Conservation (phyloP, 2,329 filamentous ascomycete genomes). For the Microdochium trichocladiopsis region DNA sequence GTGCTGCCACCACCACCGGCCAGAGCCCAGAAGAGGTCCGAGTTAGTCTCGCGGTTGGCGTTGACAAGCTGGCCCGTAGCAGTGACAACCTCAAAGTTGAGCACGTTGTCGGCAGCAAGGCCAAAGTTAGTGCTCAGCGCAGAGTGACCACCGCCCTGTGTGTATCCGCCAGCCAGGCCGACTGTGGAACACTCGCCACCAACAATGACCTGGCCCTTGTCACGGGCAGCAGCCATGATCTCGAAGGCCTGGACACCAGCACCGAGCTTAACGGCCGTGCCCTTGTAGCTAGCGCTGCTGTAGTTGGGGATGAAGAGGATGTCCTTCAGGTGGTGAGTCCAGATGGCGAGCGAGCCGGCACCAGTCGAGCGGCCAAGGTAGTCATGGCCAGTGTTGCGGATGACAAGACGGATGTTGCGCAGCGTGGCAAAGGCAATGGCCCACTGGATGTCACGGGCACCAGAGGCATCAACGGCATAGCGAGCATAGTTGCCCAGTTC, state of each 20-base stretch:
- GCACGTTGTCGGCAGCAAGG: slow-evolving; percentile 50
- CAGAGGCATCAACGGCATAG: slow-evolving; percentile 28
- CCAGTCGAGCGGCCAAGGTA: slow-evolving; percentile 39
- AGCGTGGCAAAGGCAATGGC: slow-evolving; percentile 25
- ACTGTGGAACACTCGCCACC: slow-evolving; percentile 45
- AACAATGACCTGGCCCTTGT: slow-evolving; percentile 32
- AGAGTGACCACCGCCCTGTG: slow-evolving; percentile 53
- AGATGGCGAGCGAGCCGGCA: slow-evolving; percentile 32
- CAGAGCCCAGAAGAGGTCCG: slow-evolving; percentile 58
- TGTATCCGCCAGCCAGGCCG: slow-evolving; percentile 52
- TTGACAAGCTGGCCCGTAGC: slow-evolving; percentile 38
- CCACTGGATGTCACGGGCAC: slow-evolving; percentile 17
- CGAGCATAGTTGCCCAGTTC: slow-evolving; percentile 34
- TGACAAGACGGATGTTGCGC: slow-evolving; percentile 31
- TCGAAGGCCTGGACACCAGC: slow-evolving; percentile 46
- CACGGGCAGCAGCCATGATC: slow-evolving; percentile 27
- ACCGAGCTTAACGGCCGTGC: slow-evolving; percentile 44
- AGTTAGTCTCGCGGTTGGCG: slow-evolving; percentile 37
- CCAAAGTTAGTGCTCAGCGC: slow-evolving; percentile 46
- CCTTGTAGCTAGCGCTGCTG: slow-evolving; percentile 32
- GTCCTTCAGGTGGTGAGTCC: slow-evolving; percentile 33
- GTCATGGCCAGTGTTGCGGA: slow-evolving; percentile 38
- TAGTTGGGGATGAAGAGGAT: slow-evolving; percentile 26
- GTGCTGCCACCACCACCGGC: slow-evolving; percentile 52
- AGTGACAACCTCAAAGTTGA: slow-evolving; percentile 50